Conservation (phyloP, 2,329 filamentous ascomycete species). For the Didymella arachidicola region DNA sequence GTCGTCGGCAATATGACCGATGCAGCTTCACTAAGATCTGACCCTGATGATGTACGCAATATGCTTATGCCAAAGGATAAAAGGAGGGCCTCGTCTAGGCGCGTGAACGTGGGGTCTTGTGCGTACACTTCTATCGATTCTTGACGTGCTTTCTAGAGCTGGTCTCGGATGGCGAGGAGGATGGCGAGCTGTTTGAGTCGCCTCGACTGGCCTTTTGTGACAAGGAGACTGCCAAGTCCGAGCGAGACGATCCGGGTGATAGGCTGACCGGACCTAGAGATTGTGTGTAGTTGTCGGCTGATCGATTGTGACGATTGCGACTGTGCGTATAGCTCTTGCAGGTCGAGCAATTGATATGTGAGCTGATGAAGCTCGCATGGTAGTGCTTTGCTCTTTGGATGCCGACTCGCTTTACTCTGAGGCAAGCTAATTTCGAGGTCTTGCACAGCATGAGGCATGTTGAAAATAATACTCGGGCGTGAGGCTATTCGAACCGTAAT, state of each 20-base stretch:
- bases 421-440: not conserved
- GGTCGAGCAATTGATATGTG: constrained; percentile 9
- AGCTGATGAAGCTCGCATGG: constrained; percentile 22
- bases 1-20: constrained; percentile 30
- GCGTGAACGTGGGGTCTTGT: constrained; percentile 44
- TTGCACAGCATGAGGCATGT: constrained; percentile 8
- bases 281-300: constrained; percentile 14
- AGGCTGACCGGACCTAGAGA: constrained; percentile 15
- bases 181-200: constrained; percentile 42
- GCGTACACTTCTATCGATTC: constrained; percentile 33
- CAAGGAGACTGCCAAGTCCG: constrained; percentile 29
- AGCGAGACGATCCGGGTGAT: constrained; percentile 32
- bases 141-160: constrained; percentile 8
- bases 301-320: constrained; percentile 26
- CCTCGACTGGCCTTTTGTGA: constrained; percentile 30
- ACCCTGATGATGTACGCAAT: constrained; percentile 35
- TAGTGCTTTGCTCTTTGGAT: constrained; percentile 14
- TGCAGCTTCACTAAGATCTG: constrained; percentile 37
- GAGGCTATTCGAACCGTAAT: too few relatives aligned
- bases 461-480: not conserved
- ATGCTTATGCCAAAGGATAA: constrained; percentile 30
- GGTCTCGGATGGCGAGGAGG: constrained; percentile 32
- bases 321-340: constrained; percentile 19
- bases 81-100: constrained; percentile 36
- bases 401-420: not conserved